Evolutionary conservation across 169 alveolate genomes (phyloP), one percentile per base, ranked within the genome.

Genomic region (Plasmodium gallinaceum): DNA sequence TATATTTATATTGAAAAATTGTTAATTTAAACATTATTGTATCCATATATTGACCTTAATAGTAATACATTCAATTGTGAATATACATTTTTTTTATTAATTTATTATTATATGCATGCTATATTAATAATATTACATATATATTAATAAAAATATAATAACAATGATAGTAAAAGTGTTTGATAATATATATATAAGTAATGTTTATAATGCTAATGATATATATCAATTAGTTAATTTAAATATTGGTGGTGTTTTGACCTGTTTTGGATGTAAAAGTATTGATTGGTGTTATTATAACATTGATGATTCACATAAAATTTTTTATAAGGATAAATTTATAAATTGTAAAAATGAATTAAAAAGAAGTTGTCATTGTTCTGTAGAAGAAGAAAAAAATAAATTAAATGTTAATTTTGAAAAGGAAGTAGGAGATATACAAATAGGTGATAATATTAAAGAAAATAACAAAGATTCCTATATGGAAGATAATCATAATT

Each of bases 161-260:
- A 80, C 22, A 16, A 80, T 80, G 90, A 80, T 80, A 8, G 85
- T 66, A 8, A 65, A 80, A 18, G 90, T 80, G 0, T 80, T 80
- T 61, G 90, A 80, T 70, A 57, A 66, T 18, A 80, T 80, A 66
- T 80, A 37, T 18, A 80, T 80, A 5, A 66, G 90, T 32, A 80
- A 80, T 61, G 85, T 80, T 22, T 80, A 80, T 39, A 42, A 80
- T 68, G 90, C 90, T 0, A 80, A 66, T 61, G 73, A 80, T 18
- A 46, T 80, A 10, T 80, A 80, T 37, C 46, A 52, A 10, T 39
- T 80, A 24, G 66, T 80, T 7, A 80, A 66, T n/a, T 48, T 80
- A 26, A 80, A 80, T 65, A 80, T 80, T 4, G 90, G 90, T 26
- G 90, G 85, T 14, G 90, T 80, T 7, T 20, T 80, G 37, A 80